phyloP scores from a whole-genome alignment of 192 early-diverging fungal species.

The Phycomyces blakesleeanus region DNA sequence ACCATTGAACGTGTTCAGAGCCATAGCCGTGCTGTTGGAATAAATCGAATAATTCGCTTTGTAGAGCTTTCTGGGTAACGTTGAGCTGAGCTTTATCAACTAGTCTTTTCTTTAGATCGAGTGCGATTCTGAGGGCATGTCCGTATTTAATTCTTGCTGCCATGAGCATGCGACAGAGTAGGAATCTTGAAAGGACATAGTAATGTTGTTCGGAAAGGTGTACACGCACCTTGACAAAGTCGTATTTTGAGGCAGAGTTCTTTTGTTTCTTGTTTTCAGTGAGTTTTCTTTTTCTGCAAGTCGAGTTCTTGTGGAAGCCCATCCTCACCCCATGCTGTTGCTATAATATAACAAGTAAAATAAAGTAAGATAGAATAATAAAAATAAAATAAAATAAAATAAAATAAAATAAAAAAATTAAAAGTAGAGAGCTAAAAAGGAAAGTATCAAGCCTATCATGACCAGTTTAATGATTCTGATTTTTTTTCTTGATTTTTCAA shows the following conservation, averaged over 20 bases:
- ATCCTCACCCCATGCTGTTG: constrained; percentile 2
- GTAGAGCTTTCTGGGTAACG: constrained; percentile 14
- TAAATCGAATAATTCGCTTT: constrained; percentile 23
- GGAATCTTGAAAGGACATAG: constrained; percentile 28
- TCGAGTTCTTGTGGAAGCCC: background rate
- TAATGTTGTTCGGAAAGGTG: constrained; percentile 25
- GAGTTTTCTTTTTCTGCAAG: background rate
- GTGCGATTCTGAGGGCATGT: constrained; percentile 28
- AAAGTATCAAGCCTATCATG: no score
- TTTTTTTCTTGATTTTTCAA: no score
- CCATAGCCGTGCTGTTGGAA: constrained; percentile 20
- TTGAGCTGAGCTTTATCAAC: constrained; percentile 17
- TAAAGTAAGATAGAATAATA: no score
- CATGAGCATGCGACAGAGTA: constrained; percentile 26
- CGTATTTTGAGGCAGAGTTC: constrained; percentile 24
- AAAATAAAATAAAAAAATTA: no score
- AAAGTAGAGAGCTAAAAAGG: no score
- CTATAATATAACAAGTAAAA: background rate
- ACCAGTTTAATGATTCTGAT: no score
- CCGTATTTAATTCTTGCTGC: constrained; percentile 20
- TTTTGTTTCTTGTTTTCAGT: constrained; percentile 5
- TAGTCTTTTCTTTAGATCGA: constrained; percentile 27
- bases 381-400: no score
- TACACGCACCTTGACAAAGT: constrained; percentile 29
- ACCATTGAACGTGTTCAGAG: constrained; percentile 14